Evolutionary conservation across 305 asterid genomes (phyloP).

Genomic region (Coffea humblotiana): DNA sequence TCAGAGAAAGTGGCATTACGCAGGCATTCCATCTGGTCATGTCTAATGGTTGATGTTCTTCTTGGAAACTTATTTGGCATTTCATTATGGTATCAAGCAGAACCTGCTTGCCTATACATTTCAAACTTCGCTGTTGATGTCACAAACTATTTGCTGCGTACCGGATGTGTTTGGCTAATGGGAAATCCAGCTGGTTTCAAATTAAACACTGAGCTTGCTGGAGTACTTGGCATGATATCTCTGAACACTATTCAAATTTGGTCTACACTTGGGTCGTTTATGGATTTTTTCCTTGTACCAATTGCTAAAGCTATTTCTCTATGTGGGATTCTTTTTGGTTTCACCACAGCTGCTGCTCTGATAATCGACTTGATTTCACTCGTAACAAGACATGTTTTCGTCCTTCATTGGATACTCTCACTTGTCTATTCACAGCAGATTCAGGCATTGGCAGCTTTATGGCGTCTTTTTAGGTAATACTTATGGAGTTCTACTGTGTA

Average conservation of each 20-base stretch:
- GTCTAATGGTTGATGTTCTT: conserved; percentile 65
- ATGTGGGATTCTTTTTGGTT: conserved; percentile 72
- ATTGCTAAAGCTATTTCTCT: conserved; percentile 61
- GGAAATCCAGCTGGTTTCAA: conserved; percentile 98
- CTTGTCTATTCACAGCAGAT: conserved; percentile 75
- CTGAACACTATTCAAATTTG: conserved; percentile 83
- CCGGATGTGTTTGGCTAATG: conserved; percentile 97
- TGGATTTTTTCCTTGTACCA: conserved; percentile 55
- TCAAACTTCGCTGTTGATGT: conserved; percentile 56
- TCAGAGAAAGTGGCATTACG: conserved; percentile 66
- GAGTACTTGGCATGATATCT: conserved; percentile 87
- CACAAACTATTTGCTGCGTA: conserved; percentile 78
- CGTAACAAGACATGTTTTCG: conserved; percentile 58
- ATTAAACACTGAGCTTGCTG: conserved; percentile 92
- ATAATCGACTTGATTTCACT: conserved; percentile 64
- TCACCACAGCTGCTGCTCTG: conserved; percentile 76
- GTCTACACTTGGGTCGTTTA: conserved; percentile 80
- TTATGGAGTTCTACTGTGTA: not conserved
- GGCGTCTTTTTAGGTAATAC: conserved; percentile 93
- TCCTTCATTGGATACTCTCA: conserved; percentile 74
- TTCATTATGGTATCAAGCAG: conserved; percentile 58
- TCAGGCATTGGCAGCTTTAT: conserved; percentile 79
- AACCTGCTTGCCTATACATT: conserved; percentile 50
- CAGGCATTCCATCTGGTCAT: conserved; percentile 80
- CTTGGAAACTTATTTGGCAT: conserved; percentile 74